A percentile compares a stretch with the other conserved stretches of the same genome.
Conservation (phyloP, 1,284 basidiomycete genomes). For the Fomitopsis schrenkii region DNA sequence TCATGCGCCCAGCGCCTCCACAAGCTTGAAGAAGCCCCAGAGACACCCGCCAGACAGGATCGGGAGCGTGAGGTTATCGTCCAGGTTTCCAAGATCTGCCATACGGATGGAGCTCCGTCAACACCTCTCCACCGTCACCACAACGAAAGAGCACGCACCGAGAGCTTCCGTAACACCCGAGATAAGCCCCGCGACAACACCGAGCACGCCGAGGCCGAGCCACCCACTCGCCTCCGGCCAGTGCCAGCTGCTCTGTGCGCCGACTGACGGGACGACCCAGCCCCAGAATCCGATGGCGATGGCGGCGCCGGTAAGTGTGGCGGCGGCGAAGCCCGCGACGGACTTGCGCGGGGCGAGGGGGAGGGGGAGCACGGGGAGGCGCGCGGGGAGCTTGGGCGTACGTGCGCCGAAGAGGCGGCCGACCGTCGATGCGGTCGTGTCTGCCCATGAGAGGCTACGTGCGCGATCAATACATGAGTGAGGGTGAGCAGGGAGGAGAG, state of each 20-base stretch:
- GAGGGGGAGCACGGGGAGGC: constrained; percentile 52
- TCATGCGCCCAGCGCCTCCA: constrained; percentile 16
- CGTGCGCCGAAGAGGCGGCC: constrained; percentile 81
- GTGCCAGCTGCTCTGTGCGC: constrained; percentile 47
- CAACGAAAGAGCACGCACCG: constrained; percentile 43
- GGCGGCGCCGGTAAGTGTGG: constrained; percentile 69
- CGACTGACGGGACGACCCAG: constrained; percentile 43
- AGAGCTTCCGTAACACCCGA: constrained; percentile 83
- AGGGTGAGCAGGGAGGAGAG: background rate
- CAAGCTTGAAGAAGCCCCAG: constrained; percentile 56
- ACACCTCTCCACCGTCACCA: background rate
- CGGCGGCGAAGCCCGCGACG: constrained; percentile 86
- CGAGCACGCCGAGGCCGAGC: constrained; percentile 54
- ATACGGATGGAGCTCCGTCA: background rate
- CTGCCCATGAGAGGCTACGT: constrained; percentile 91
- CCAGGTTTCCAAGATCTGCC: constrained; percentile 80
- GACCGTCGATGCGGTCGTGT: constrained; percentile 92
- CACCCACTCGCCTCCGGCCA: constrained; percentile 45
- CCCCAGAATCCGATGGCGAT: constrained; percentile 83
- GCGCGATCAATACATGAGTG: background rate
- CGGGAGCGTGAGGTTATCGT: constrained; percentile 94
- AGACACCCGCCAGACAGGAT: constrained; percentile 83
- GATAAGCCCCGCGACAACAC: constrained; percentile 68
- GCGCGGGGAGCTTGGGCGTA: constrained; percentile 73
- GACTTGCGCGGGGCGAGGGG: constrained; percentile 85